Evolutionary conservation across 2,329 filamentous ascomycete species (phyloP).

Genomic region (Botrytis fragariae): DNA sequence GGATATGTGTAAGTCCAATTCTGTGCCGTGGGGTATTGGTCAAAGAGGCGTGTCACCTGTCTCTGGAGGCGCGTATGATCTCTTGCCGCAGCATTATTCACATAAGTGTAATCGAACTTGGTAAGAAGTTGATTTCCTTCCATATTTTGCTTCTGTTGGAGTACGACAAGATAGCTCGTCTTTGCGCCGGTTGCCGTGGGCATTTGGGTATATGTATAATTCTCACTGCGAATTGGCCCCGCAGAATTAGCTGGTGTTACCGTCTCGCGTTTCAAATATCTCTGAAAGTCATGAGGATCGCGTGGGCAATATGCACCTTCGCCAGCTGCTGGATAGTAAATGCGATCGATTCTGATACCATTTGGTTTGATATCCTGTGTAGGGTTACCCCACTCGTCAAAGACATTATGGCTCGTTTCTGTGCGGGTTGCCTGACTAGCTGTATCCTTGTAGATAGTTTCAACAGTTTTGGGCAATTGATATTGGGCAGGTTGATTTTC

Average conservation of each 20-base stretch:
- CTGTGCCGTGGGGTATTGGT: constrained; percentile 3
- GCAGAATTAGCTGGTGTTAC: background rate
- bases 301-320: constrained; percentile 6
- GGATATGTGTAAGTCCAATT: constrained; percentile 1
- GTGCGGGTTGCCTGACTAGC: background rate
- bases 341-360: constrained; percentile 9
- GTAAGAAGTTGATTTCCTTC: background rate
- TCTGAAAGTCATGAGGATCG: constrained; percentile 14
- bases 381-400: constrained; percentile 18
- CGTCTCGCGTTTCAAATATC: constrained; percentile 12
- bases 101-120: constrained; percentile 1
- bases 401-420: constrained; percentile 3
- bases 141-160: background rate
- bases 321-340: constrained; percentile 7
- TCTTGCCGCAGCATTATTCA: background rate
- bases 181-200: constrained; percentile 2
- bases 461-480: constrained; percentile 12
- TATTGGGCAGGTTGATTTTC: constrained; percentile 13
- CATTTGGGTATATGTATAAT: constrained; percentile 11
- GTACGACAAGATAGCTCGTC: background rate
- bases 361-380: constrained; percentile 1
- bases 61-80: constrained; percentile 12
- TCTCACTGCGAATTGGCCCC: constrained; percentile 2
- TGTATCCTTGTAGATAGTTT: constrained; percentile 11
- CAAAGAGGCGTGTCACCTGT: constrained; percentile 3